These are phyloP conservation scores for Lepidium aucheri DNA, from an alignment of 345 rosid genomes.

Conservation along the genomic window DNA sequence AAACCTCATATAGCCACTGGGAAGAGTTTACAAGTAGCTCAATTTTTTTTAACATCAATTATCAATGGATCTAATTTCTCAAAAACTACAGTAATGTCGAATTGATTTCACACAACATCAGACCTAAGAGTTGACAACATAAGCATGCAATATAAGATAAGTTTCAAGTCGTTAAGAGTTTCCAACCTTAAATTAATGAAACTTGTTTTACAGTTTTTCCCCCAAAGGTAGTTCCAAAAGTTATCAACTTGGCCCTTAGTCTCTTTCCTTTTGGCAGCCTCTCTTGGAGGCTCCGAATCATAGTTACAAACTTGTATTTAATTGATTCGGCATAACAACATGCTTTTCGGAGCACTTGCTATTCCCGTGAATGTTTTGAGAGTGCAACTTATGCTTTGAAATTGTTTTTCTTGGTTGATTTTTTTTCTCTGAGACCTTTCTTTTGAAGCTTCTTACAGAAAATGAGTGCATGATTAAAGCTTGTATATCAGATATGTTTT, in stretches of 20 bases:
- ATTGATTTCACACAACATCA: neutral
- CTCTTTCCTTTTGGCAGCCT: constrained; percentile 5
- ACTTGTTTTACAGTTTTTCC: neutral
- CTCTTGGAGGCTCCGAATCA: neutral
- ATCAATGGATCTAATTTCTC: too few relatives aligned
- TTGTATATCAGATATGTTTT: too few relatives aligned
- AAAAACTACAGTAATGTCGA: neutral
- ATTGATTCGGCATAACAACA: too few relatives aligned
- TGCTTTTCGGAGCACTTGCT: too few relatives aligned
- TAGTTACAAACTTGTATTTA: neutral
- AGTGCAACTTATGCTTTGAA: too few relatives aligned
- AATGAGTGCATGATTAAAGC: too few relatives aligned
- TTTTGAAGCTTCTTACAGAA: too few relatives aligned
- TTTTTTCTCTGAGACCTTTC: too few relatives aligned
- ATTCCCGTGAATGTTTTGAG: too few relatives aligned
- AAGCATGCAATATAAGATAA: neutral
- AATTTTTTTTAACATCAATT: too few relatives aligned
- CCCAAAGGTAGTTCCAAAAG: constrained; percentile 22
- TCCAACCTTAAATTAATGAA: neutral
- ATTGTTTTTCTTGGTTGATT: too few relatives aligned
- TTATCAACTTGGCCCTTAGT: neutral
- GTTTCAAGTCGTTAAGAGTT: neutral
- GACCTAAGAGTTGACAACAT: constrained; percentile 36
- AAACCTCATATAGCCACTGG: neutral
- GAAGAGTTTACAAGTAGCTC: too few relatives aligned